These are phyloP conservation scores for Penicillium cosmopolitanum DNA, from an alignment of 495 filamentous ascomycete genomes.

Conservation along the genomic window DNA sequence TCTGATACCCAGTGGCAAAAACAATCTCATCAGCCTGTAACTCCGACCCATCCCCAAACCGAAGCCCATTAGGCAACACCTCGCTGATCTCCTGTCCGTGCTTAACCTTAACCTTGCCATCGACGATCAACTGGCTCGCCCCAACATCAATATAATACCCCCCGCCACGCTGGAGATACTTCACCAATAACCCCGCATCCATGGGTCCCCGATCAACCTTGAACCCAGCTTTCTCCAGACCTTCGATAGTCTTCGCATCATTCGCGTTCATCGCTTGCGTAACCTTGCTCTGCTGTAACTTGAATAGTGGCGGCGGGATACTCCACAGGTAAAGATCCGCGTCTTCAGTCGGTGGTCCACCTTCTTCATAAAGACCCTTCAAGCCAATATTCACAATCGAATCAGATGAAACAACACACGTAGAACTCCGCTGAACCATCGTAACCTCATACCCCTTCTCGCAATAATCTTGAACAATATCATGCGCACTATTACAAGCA, in stretches of 20 bases:
- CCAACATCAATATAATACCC: slow-evolving; percentile 84
- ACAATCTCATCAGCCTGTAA: slow-evolving; percentile 80
- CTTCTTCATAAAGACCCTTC: slow-evolving; percentile 66
- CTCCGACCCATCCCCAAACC: slow-evolving; percentile 67
- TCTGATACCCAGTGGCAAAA: slow-evolving; percentile 82
- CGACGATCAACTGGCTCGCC: slow-evolving; percentile 68
- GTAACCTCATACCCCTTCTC: slow-evolving; percentile 86
- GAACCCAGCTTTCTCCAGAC: slow-evolving; percentile 69
- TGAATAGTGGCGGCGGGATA: slow-evolving; percentile 59
- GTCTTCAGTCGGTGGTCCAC: slow-evolving; percentile 57
- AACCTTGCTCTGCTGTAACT: slow-evolving; percentile 58
- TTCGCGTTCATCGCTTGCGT: slow-evolving; percentile 48
- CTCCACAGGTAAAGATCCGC: slow-evolving; percentile 63
- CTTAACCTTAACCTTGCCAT: slow-evolving; percentile 77
- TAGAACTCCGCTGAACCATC: slow-evolving; percentile 77
- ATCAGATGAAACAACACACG: slow-evolving; percentile 66
- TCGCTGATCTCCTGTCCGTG: slow-evolving; percentile 67
- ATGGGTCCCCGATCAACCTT: slow-evolving; percentile 68
- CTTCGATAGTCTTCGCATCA: slow-evolving; percentile 58
- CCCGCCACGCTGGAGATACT: slow-evolving; percentile 76
- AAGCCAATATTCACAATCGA: slow-evolving; percentile 56
- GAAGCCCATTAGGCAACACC: slow-evolving; percentile 62
- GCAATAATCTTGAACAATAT: slow-evolving; percentile 82
- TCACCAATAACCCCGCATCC: slow-evolving; percentile 67
- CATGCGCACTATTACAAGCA: slow-evolving; percentile 78